phyloP scores from a whole-genome alignment of 352 stramenopile genomes.

The Vaucheria bursata region DNA sequence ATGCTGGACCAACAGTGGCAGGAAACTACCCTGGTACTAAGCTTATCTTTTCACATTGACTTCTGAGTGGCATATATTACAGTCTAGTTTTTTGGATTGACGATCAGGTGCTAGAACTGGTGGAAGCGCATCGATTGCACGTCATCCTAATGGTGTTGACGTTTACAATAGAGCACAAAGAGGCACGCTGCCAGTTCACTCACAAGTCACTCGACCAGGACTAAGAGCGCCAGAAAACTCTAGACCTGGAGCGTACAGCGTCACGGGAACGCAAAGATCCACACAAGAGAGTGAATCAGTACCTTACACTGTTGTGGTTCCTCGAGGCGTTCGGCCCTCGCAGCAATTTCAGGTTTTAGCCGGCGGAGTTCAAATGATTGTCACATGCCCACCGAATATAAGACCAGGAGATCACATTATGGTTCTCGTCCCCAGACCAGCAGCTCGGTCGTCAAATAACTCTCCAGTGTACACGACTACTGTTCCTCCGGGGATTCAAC shows the following conservation, averaged over 20 bases:
- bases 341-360: slow-evolving; percentile 46
- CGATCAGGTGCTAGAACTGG: too few species aligned
- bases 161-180: too few species aligned
- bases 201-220: too few species aligned
- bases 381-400: slow-evolving; percentile 42
- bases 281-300: background rate
- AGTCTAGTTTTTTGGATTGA: too few species aligned
- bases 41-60: too few species aligned
- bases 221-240: background rate
- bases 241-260: background rate
- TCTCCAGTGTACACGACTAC: slow-evolving; percentile 30
- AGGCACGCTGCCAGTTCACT: too few species aligned
- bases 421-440: slow-evolving; percentile 34
- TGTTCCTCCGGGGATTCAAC: slow-evolving; percentile 35
- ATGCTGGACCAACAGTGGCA: too few species aligned
- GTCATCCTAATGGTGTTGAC: too few species aligned
- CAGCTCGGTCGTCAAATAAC: background rate
- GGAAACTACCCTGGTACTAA: too few species aligned
- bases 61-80: too few species aligned
- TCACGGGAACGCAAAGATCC: background rate
- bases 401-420: slow-evolving; percentile 33
- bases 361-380: slow-evolving; percentile 44
- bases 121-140: too few species aligned
- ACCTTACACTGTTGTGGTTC: background rate
- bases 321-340: slow-evolving; percentile 17